A percentile compares a stretch with the other conserved stretches of the same genome.
Evolutionary conservation across 306 rosid genomes (phyloP).

Genomic region (Cicer bijugum): DNA sequence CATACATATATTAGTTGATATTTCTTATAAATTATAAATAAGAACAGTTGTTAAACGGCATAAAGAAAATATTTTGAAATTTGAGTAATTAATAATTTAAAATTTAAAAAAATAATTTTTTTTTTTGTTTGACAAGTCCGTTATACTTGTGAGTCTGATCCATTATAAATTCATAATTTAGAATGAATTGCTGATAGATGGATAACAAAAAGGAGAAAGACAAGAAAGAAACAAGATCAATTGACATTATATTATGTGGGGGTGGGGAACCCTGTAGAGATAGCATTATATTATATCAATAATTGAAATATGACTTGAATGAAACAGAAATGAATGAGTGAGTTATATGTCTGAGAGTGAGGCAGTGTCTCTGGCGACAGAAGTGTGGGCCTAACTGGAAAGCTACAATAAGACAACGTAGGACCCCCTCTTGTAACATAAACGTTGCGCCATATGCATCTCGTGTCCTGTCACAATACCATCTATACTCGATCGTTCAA

Average conservation of each 20-base stretch:
- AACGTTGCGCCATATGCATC: slow-evolving; percentile 40
- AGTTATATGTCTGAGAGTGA: neutral
- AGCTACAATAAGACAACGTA: slow-evolving; percentile 38
- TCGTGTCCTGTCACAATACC: slow-evolving; percentile 37
- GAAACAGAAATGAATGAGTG: neutral
- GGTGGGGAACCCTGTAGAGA: neutral
- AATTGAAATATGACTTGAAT: neutral
- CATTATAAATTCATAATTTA: too few relatives aligned
- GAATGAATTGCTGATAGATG: too few relatives aligned
- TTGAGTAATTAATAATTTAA: too few relatives aligned
- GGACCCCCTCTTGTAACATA: slow-evolving; percentile 31
- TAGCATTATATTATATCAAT: neutral
- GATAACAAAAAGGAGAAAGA: neutral
- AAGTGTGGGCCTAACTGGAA: slow-evolving; percentile 33
- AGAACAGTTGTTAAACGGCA: too few relatives aligned
- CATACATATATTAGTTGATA: too few relatives aligned
- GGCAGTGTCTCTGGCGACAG: slow-evolving; percentile 31
- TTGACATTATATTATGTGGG: neutral
- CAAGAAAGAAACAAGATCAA: neutral
- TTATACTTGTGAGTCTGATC: too few relatives aligned
- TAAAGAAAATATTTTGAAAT: too few relatives aligned
- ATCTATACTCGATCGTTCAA: neutral
- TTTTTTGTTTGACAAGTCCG: too few relatives aligned
- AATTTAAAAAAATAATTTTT: too few relatives aligned
- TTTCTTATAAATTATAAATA: too few relatives aligned